Conservation (phyloP, 1,284 basidiomycete genomes). For the Sanghuangporus weigelae region DNA sequence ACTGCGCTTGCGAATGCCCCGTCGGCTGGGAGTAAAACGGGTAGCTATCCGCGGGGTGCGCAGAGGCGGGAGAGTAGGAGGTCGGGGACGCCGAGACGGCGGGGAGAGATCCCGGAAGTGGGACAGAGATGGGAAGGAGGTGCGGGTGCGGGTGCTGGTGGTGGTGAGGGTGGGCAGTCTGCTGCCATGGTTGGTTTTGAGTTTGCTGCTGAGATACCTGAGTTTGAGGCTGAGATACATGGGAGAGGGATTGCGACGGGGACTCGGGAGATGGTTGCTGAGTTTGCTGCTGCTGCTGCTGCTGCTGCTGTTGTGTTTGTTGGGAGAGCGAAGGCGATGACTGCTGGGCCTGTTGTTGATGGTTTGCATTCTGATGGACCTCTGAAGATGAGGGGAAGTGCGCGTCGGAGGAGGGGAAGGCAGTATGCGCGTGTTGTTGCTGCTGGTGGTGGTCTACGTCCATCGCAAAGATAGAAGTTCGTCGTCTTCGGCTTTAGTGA, state of each 20-base stretch:
- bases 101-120: conserved; percentile 23
- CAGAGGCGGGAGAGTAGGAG: conserved; percentile 34
- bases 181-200: conserved; percentile 10
- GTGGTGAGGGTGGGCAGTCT: conserved; percentile 17
- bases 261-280: conserved; percentile 15
- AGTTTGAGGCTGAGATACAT: background rate
- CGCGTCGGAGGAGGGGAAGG: conserved; percentile 27
- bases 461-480: background rate
- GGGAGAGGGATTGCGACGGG: conserved; percentile 3
- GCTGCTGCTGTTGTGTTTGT: conserved; percentile 26
- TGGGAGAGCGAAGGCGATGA: conserved; percentile 21
- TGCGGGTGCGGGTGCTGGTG: conserved; percentile 23
- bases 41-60: conserved; percentile 22
- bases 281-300: conserved; percentile 10
- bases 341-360: background rate
- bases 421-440: conserved; percentile 19
- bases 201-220: conserved; percentile 19
- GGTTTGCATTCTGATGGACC: background rate
- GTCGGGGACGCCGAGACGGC: conserved; percentile 21
- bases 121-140: conserved; percentile 22
- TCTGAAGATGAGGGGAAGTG: conserved; percentile 19
- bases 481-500: too few species aligned
- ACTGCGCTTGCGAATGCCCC: conserved; percentile 22
- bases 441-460: background rate
- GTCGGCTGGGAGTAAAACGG: conserved; percentile 20